Conservation (phyloP, 306 rosid species). For the Boehmeria nivea region DNA sequence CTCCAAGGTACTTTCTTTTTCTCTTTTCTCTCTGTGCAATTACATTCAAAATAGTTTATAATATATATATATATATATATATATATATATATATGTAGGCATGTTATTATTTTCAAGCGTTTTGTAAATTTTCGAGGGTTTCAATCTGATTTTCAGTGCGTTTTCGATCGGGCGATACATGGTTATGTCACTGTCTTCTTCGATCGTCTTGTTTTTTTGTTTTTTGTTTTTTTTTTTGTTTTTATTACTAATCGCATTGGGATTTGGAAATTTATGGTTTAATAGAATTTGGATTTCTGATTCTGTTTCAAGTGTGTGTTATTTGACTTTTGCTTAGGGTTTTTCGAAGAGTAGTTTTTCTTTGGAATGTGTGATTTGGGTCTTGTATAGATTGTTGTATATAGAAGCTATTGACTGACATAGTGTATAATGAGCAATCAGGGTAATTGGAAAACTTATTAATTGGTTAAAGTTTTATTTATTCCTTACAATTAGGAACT, state of each 20-base stretch:
- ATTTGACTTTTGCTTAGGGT: neutral
- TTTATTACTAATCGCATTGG: neutral
- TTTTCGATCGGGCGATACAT: neutral
- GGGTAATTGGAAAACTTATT: neutral
- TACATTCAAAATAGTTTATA: no score
- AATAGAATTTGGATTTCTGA: neutral
- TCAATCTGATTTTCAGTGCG: neutral
- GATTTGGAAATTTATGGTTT: neutral
- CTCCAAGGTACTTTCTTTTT: conserved; percentile 1
- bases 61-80: no score
- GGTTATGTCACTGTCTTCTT: neutral
- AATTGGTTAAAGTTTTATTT: no score
- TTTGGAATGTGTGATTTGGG: conserved; percentile 6
- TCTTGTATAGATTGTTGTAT: no score
- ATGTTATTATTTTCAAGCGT: neutral
- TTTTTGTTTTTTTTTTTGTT: no score
- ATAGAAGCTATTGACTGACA: no score
- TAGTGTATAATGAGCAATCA: no score
- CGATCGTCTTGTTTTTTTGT: no score
- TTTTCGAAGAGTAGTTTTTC: neutral
- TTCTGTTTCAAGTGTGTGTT: no score
- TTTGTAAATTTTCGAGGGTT: conserved; percentile 6
- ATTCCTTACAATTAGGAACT: no score
- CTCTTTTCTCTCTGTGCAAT: neutral
- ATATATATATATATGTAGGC: no score